Base-by-base conservation (phyloP, 1,284 basidiomycete genomes). In the Tylopilus orsonianus region DNA sequence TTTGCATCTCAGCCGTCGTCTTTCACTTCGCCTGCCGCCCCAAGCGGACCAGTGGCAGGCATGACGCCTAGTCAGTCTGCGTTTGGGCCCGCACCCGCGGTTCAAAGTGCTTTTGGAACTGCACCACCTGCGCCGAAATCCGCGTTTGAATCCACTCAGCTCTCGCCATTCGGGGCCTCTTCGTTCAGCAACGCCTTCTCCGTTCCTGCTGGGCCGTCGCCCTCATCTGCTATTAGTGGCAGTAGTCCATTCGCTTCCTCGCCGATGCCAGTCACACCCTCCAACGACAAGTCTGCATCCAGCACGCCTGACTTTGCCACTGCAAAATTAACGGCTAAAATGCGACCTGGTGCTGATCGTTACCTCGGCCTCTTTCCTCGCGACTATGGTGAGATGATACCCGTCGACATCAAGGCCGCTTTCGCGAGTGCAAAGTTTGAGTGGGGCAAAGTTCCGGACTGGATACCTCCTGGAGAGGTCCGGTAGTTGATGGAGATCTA, bases 371-470 rank as follows among this genome's bases (percentile, higher is more conserved):
- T 78, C 35, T 68, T 88, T 22, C 87, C 85, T 8, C 56, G 58
- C n/a, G 75, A 82, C 56, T 88, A 87, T 62, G 54, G 71, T 41
- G 67, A 75, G 39, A 64, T 79, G 20, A 57, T 85, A 48, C 84
- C 80, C 7, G 68, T 74, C 33, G 67, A 66, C 20, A 80, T 76
- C 39, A 62, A 79, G 55, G 76, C 77, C 13, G 81, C 83, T 33
- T 93, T 90, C 61, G 66, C 72, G 59, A 73, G 70, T 10, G 70
- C 73, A 42, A 77, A 65, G 66, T 93, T 92, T 59, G 80, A 80
- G 56, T 83, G 83, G 79, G 86, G 82, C 9, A 76, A 78, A 50
- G 79, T 94, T 19, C 91, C 91, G 0, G 80, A 90, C 41, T 81
- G 82, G 71, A 75, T 88, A 40, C 91, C 91, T 30, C 91, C 91